A percentile compares a stretch with the other conserved stretches of the same genome.
These are phyloP conservation scores for Helichrysum umbraculigerum DNA, from an alignment of 129 eudicot species.

Conservation along the genomic window DNA sequence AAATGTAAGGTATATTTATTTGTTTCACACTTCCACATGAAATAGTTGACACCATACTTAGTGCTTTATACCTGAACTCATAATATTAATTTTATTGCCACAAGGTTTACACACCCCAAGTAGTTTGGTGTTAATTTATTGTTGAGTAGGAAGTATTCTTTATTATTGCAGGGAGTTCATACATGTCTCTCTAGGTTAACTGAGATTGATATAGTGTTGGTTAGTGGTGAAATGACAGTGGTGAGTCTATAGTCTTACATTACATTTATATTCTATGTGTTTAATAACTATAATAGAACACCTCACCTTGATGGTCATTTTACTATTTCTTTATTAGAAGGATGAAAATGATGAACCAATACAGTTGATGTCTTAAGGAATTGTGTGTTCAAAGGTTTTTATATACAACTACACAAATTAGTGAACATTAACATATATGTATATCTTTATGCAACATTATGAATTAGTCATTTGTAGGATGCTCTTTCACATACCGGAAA, in stretches of 20 bases:
- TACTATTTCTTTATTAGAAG: not conserved
- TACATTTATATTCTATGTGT: conserved; percentile 9
- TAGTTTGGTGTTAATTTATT: conserved; percentile 2
- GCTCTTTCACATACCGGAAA: too few relatives aligned
- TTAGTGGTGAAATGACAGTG: conserved; percentile 62
- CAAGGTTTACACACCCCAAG: not conserved
- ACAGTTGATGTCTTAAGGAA: too few relatives aligned
- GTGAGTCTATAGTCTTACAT: conserved; percentile 45
- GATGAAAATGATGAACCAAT: too few relatives aligned
- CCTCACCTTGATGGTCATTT: not conserved
- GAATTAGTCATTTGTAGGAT: too few relatives aligned
- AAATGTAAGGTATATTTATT: conserved; percentile 46
- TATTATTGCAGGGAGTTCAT: conserved; percentile 54
- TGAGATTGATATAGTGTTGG: conserved; percentile 62
- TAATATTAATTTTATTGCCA: not conserved
- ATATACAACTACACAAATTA: too few relatives aligned
- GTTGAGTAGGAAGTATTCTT: conserved; percentile 8
- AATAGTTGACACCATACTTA: not conserved
- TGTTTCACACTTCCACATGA: conserved; percentile 8
- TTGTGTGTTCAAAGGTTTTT: too few relatives aligned
- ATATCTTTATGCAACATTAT: too few relatives aligned
- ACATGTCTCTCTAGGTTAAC: conserved; percentile 47
- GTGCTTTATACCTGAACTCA: not conserved
- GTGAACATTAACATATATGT: too few relatives aligned
- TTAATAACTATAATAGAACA: not conserved